phyloP scores from a whole-genome alignment of 108 stramenopile species.

The Schizochytrium sp. region DNA sequence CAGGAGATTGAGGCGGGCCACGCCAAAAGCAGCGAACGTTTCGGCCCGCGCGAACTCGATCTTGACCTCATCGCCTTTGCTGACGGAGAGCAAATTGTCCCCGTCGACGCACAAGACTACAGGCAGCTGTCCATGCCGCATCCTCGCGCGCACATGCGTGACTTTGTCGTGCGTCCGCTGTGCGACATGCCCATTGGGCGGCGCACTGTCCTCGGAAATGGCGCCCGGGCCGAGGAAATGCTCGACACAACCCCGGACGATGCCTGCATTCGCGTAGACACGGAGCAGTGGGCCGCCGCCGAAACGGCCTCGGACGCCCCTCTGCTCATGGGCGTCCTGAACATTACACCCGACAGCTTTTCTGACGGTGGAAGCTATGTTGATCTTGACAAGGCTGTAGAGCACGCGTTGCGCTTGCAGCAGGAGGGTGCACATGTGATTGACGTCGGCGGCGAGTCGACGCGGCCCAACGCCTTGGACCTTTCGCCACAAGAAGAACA shows the following conservation, averaged over 20 bases:
- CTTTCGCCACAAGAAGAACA: constrained; percentile 67
- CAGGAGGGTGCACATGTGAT: constrained; percentile 75
- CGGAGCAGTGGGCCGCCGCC: background rate
- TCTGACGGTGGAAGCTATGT: constrained; percentile 76
- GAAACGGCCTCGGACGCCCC: constrained; percentile 53
- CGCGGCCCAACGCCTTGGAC: constrained; percentile 72
- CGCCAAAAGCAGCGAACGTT: background rate
- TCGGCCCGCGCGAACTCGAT: constrained; percentile 77
- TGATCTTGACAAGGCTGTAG: constrained; percentile 51
- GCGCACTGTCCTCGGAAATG: background rate
- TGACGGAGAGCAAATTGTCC: constrained; percentile 26
- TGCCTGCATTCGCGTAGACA: background rate
- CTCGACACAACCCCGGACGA: constrained; percentile 14
- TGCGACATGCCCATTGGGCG: constrained; percentile 47
- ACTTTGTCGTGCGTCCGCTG: constrained; percentile 85
- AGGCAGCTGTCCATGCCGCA: constrained; percentile 60
- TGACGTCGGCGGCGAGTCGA: constrained; percentile 94
- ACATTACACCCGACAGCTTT: constrained; percentile 92
- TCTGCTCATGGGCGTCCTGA: constrained; percentile 86
- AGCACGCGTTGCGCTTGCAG: constrained; percentile 64
- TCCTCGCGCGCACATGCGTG: constrained; percentile 68
- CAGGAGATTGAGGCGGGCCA: background rate
- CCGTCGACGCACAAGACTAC: background rate
- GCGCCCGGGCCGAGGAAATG: constrained; percentile 28
- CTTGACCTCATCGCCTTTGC: constrained; percentile 69